These are phyloP conservation scores for Mesembryanthemum crystallinum DNA, from an alignment of 148 eudicot genomes.

Conservation along the genomic window DNA sequence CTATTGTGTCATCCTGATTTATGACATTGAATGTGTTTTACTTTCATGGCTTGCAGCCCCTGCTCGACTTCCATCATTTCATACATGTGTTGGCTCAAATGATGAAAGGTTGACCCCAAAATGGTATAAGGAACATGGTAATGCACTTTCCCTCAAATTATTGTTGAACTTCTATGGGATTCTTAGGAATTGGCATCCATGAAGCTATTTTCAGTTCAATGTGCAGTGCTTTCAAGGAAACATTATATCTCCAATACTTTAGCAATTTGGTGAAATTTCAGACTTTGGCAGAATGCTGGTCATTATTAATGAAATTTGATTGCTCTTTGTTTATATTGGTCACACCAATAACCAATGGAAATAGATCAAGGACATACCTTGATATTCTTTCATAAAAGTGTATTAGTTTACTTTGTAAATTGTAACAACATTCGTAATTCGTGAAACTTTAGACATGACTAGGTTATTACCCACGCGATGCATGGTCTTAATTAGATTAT, in stretches of 20 bases:
- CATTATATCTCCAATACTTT: background rate
- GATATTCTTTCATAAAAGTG: no score
- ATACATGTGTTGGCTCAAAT: slow-evolving; percentile 88
- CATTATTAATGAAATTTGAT: background rate
- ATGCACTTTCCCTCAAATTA: slow-evolving; percentile 14
- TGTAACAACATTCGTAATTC: no score
- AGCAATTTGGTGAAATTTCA: background rate
- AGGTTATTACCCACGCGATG: no score
- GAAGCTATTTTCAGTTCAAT: background rate
- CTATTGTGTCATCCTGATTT: background rate
- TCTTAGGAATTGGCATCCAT: background rate
- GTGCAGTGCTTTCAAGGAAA: background rate
- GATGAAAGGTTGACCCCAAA: slow-evolving; percentile 85
- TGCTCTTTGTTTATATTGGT: background rate
- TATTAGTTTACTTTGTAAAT: no score
- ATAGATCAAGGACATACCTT: background rate
- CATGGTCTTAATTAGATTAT: no score
- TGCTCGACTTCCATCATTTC: slow-evolving; percentile 93
- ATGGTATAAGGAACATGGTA: slow-evolving; percentile 99
- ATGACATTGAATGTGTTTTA: slow-evolving; percentile 3
- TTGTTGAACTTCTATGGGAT: background rate
- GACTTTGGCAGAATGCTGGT: background rate
- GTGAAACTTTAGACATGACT: no score
- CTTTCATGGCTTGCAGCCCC: slow-evolving; percentile 51
- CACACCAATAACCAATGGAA: background rate